Percentiles rank a stretch among this genome's conserved stretches.
phyloP scores from a whole-genome alignment of 2,329 filamentous ascomycete species.

The Penicillium vulpinum region DNA sequence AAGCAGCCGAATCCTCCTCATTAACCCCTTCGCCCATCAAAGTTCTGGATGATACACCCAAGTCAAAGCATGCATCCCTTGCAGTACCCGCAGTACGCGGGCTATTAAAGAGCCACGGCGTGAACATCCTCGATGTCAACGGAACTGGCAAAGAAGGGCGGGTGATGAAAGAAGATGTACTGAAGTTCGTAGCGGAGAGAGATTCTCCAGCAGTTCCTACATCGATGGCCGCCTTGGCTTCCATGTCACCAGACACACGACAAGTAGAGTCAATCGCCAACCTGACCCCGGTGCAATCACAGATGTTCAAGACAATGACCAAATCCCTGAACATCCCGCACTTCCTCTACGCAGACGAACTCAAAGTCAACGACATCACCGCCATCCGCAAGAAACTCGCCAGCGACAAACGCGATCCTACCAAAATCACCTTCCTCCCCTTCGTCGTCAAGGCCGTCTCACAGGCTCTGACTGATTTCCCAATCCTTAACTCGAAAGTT shows the following conservation, averaged over 20 bases:
- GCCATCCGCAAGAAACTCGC: conserved; percentile 75
- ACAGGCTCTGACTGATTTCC: conserved; percentile 75
- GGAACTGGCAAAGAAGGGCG: conserved; percentile 90
- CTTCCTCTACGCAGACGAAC: conserved; percentile 89
- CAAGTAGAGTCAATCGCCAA: conserved; percentile 69
- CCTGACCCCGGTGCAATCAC: conserved; percentile 76
- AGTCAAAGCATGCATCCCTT: conserved; percentile 68
- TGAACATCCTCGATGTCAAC: conserved; percentile 74
- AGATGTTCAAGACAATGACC: conserved; percentile 99
- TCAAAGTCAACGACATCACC: conserved; percentile 76
- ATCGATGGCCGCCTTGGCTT: conserved; percentile 27
- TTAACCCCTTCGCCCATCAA: conserved; percentile 9
- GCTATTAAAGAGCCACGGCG: conserved; percentile 73
- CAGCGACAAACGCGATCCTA: conserved; percentile 50
- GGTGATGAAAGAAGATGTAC: conserved; percentile 89
- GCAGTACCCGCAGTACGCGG: conserved; percentile 93
- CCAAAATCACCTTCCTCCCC: conserved; percentile 83
- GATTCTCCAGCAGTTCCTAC: conserved; percentile 50
- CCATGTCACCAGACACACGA: conserved; percentile 40
- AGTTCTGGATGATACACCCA: conserved; percentile 14
- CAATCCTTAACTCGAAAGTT: conserved; percentile 82
- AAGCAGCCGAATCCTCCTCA: conserved; percentile 18
- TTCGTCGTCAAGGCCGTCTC: conserved; percentile 97
- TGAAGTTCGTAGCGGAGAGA: conserved; percentile 57
- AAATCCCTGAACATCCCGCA: conserved; percentile 87